Evolutionary conservation across 306 rosid genomes (phyloP), one percentile per base, ranked within the genome.

Genomic region (Alnus rubra): DNA sequence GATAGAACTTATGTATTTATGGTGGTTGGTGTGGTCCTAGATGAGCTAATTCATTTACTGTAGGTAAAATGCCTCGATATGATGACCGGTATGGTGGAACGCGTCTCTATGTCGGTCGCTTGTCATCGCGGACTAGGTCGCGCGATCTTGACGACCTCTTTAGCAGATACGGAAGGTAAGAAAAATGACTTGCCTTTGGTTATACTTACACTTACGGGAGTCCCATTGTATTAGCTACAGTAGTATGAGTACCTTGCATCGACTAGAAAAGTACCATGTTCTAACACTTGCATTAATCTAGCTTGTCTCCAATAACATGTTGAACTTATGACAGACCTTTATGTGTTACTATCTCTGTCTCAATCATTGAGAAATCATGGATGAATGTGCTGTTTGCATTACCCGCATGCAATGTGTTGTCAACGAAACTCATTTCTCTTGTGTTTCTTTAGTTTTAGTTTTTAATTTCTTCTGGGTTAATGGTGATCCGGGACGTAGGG

Each of bases 131-230:
- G 68, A 88, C 94, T 0, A 91, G 94, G 8, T 86, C 94, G 9
- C 94, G 97, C 15, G 97, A 92, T 75, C 83, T 92, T 51, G 94
- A 92, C 49, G 80, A 89, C 1, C 85, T 83, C n/a, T 92, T 92
- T 75, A 86, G 89, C 83, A 73, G 94, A 87, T 92, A 90, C 75
- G 97, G 97, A 75, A 88, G 93, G 97, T 92, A 90, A 50, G 30
- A 3, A 1, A 18, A 51, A 5, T 37, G 13, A 23, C 28, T 47
- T 7, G 7, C 9, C 51, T 68, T 68, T 62, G n/a, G n/a, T 31
- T 59, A 19, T 59, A 1, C 11, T 23, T 59, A 15, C n/a, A 1
- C 11, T 23, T 59, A 15, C n/a, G 15, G 65, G 30, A n/a, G 30
- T 58, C 64, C 31, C 8, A 19, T n/a, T 55, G 62, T n/a, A 16